Conservation (phyloP, 345 rosid species). For the Iberis pinnata region DNA sequence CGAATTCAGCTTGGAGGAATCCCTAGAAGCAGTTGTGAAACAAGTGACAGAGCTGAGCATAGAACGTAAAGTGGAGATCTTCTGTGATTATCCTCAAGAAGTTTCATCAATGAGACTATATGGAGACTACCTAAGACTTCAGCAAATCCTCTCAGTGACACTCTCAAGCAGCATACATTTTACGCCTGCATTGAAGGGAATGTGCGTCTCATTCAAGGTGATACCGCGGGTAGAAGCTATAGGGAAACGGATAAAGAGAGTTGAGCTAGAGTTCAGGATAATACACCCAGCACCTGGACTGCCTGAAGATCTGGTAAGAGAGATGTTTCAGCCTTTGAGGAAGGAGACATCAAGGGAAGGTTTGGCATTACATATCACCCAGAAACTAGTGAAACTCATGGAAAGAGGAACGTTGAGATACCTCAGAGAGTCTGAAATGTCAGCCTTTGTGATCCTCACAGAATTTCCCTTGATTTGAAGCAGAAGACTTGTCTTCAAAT, state of each 20-base stretch:
- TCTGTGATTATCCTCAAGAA: conserved; percentile 45
- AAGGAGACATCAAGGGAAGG: conserved; percentile 68
- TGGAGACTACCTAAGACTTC: conserved; percentile 72
- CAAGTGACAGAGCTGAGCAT: conserved; percentile 55
- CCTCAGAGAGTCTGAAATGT: conserved; percentile 59
- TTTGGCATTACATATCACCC: conserved; percentile 58
- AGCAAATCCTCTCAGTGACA: conserved; percentile 69
- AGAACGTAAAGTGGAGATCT: conserved; percentile 49
- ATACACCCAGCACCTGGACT: conserved; percentile 81
- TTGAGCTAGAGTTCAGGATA: conserved; percentile 71
- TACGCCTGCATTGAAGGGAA: conserved; percentile 48
- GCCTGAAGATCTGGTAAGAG: conserved; percentile 55
- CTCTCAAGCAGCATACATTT: conserved; percentile 49
- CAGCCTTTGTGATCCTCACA: conserved; percentile 55
- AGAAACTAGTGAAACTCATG: conserved; percentile 75
- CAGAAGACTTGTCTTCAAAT: background rate
- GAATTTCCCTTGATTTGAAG: conserved; percentile 52
- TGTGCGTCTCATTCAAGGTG: conserved; percentile 46
- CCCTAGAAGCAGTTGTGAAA: conserved; percentile 47
- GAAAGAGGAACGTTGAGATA: conserved; percentile 65
- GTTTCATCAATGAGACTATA: conserved; percentile 46
- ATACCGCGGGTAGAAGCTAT: conserved; percentile 43
- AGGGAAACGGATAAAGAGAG: conserved; percentile 51
- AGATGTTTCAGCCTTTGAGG: conserved; percentile 56
- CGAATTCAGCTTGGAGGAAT: conserved; percentile 60